A percentile compares a stretch with the other conserved stretches of the same genome.
phyloP scores from a whole-genome alignment of 2,329 filamentous ascomycete species.

The Cladophialophora chaetospira region DNA sequence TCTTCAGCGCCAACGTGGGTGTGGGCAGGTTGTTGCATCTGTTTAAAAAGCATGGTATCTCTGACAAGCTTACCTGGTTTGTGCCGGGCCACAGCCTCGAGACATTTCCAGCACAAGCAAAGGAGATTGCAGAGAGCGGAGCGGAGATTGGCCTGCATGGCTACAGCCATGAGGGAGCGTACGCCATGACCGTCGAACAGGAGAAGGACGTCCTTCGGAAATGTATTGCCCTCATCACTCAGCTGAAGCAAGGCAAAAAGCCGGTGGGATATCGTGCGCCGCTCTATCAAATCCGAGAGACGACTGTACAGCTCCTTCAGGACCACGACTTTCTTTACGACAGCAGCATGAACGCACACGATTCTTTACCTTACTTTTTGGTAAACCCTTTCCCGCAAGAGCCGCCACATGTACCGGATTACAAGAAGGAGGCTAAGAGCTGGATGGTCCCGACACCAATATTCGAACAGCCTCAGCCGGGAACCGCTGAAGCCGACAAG shows the following conservation, averaged over 20 bases:
- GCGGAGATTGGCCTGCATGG: conserved; percentile 47
- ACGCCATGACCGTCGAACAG: conserved; percentile 49
- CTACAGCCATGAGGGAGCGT: conserved; percentile 41
- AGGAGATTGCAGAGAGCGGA: conserved; percentile 54
- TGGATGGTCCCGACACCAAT: conserved; percentile 49
- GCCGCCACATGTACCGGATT: conserved; percentile 44
- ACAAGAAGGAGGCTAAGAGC: conserved; percentile 43
- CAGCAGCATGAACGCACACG: conserved; percentile 54
- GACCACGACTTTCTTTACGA: conserved; percentile 55
- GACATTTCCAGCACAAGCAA: conserved; percentile 56
- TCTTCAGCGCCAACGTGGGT: conserved; percentile 60
- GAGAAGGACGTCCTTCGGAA: conserved; percentile 54
- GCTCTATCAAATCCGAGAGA: conserved; percentile 53
- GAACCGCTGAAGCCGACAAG: conserved; percentile 31
- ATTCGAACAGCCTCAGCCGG: conserved; percentile 26
- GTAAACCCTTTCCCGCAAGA: conserved; percentile 39
- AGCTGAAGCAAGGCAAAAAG: conserved; percentile 46
- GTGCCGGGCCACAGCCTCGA: conserved; percentile 62
- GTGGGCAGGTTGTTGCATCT: conserved; percentile 58
- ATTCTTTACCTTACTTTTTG: conserved; percentile 53
- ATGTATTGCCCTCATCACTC: conserved; percentile 49
- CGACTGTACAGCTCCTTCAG: conserved; percentile 52
- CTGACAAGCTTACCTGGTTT: conserved; percentile 61
- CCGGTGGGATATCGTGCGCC: conserved; percentile 56
- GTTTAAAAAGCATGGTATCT: conserved; percentile 54